A percentile compares a stretch with the other conserved stretches of the same genome.
phyloP scores from a whole-genome alignment of 495 filamentous ascomycete genomes.

The Neurospora sp. region DNA sequence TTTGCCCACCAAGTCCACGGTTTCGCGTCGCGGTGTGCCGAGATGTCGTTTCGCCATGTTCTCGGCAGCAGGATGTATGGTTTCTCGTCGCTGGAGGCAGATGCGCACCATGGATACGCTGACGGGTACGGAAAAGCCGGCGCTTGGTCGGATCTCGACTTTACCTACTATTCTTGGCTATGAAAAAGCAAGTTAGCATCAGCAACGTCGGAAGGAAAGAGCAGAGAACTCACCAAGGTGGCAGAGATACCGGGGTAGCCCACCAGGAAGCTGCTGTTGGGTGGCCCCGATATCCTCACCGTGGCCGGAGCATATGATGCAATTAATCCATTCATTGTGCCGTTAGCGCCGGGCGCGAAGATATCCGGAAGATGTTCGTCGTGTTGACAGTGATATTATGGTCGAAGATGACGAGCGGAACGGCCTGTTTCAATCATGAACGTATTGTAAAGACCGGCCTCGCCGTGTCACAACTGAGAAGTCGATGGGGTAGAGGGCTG shows the following conservation, averaged over 20 bases:
- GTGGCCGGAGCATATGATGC: slow-evolving; percentile 47
- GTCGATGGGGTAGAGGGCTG: not conserved
- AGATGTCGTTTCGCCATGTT: slow-evolving; percentile 86
- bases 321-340: slow-evolving; percentile 21
- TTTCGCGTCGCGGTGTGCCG: slow-evolving; percentile 84
- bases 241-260: slow-evolving; percentile 98
- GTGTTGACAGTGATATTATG: slow-evolving; percentile 1
- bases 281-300: slow-evolving; percentile 93
- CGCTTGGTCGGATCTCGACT: slow-evolving; percentile 85
- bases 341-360: slow-evolving; percentile 10
- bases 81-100: slow-evolving; percentile 83
- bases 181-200: slow-evolving; percentile 15
- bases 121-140: slow-evolving; percentile 78
- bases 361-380: not conserved
- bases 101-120: slow-evolving; percentile 89
- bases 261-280: slow-evolving; percentile 92
- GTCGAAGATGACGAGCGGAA: slow-evolving; percentile 9
- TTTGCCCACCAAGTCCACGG: slow-evolving; percentile 85
- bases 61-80: slow-evolving; percentile 92
- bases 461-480: slow-evolving; percentile 9
- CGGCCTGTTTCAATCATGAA: slow-evolving; percentile 18
- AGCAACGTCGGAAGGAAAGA: not conserved
- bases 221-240: slow-evolving; percentile 62
- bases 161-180: slow-evolving; percentile 95
- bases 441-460: slow-evolving; percentile 10